phyloP scores from a whole-genome alignment of 176 grass and related monocot genomes.

The Rhynchospora tenuis region DNA sequence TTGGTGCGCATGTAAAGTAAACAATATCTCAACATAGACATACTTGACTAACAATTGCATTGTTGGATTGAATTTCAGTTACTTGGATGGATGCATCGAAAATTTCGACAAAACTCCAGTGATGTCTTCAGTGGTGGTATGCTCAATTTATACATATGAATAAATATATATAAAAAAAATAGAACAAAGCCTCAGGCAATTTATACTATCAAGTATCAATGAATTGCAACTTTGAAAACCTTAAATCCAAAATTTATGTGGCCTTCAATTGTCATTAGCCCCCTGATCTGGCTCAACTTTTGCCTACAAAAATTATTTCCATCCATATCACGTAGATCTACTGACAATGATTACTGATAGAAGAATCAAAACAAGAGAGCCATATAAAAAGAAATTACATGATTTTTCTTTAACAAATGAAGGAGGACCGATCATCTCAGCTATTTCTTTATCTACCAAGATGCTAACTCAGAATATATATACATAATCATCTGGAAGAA shows the following conservation, averaged over 20 bases:
- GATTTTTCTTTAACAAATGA: neutral
- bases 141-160: neutral
- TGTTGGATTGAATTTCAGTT: constrained; percentile 36
- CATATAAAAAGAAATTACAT: neutral
- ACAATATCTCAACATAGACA: neutral
- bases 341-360: constrained; percentile 1
- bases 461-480: too few relatives aligned
- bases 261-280: neutral
- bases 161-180: neutral
- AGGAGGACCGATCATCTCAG: neutral
- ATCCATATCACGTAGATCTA: neutral
- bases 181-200: neutral
- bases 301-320: neutral
- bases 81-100: constrained; percentile 95
- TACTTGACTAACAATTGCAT: constrained; percentile 2
- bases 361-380: neutral
- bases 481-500: neutral
- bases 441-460: too few relatives aligned
- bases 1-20: neutral
- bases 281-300: neutral
- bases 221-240: neutral
- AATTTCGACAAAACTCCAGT: constrained; percentile 59
- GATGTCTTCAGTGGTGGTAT: constrained; percentile 64
- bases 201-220: neutral
- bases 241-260: neutral